Percentiles rank a stretch among this genome's conserved stretches.
Evolutionary conservation across 768 basidiomycete species (phyloP).

Genomic region (Macrolepiota dolichaula): DNA sequence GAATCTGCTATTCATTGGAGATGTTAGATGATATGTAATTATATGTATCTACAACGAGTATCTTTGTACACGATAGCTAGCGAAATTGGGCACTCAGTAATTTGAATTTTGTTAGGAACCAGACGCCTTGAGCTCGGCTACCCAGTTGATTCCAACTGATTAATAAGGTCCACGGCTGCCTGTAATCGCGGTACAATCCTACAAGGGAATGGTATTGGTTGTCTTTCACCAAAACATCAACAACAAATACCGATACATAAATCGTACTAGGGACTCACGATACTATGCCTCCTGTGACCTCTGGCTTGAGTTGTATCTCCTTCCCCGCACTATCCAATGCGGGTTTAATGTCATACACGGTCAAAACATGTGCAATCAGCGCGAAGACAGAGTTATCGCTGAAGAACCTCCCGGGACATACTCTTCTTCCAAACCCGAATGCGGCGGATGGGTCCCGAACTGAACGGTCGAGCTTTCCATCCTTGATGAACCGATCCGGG

Average conservation of each 20-base stretch:
- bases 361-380: conserved; percentile 14
- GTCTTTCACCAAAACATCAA: not conserved
- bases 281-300: conserved; percentile 1
- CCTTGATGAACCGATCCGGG: conserved; percentile 16
- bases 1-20: not conserved
- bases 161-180: conserved; percentile 7
- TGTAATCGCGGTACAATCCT: conserved; percentile 4
- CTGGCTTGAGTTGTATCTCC: conserved; percentile 11
- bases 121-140: too few species aligned
- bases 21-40: not conserved
- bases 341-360: conserved; percentile 17
- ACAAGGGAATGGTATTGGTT: conserved; percentile 12
- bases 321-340: conserved; percentile 17
- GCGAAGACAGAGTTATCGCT: conserved; percentile 14
- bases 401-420: conserved; percentile 20
- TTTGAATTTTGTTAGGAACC: too few species aligned
- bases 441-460: conserved; percentile 6
- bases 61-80: too few species aligned
- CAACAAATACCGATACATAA: not conserved
- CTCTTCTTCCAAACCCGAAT: conserved; percentile 12
- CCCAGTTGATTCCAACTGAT: not conserved
- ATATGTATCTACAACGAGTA: too few species aligned
- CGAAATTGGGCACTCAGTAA: too few species aligned
- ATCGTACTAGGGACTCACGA: too few species aligned
- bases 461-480: conserved; percentile 4